Evolutionary conservation across 371 early-diverging fungal genomes (phyloP).

Genomic region (Dichotomocladium elegans): DNA sequence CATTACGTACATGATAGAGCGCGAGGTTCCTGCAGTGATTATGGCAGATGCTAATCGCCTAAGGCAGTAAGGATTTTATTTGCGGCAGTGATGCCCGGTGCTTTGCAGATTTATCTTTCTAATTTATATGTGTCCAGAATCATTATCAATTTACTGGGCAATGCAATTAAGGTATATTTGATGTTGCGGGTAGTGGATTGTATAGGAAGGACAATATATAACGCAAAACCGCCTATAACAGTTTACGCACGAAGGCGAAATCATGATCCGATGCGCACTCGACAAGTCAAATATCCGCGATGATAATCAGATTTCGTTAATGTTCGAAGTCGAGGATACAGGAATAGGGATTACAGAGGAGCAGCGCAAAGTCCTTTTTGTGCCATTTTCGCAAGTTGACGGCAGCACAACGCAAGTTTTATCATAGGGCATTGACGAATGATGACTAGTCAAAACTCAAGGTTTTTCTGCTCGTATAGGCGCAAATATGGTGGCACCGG

Average conservation of each 20-base stretch:
- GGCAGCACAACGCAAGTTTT: constrained; percentile 49
- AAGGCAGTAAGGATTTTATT: constrained; percentile 27
- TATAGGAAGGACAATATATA: background rate
- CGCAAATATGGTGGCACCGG: constrained; percentile 66
- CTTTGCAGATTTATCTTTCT: background rate
- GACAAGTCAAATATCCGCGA: background rate
- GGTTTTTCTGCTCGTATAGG: constrained; percentile 2
- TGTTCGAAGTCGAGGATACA: constrained; percentile 44
- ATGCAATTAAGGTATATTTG: constrained; percentile 28
- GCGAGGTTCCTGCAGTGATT: constrained; percentile 29
- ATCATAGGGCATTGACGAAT: background rate
- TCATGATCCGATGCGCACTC: constrained; percentile 38
- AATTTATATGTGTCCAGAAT: constrained; percentile 11
- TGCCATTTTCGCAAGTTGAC: constrained; percentile 57
- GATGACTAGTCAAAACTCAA: background rate
- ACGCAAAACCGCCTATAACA: no score
- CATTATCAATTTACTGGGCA: constrained; percentile 36
- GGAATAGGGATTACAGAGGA: constrained; percentile 58
- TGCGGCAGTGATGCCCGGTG: background rate
- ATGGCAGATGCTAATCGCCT: constrained; percentile 51
- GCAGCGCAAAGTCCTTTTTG: constrained; percentile 53
- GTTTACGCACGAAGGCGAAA: constrained; percentile 57
- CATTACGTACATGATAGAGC: constrained; percentile 38
- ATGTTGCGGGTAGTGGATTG: background rate
- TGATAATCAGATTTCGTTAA: constrained; percentile 10